Evolutionary conservation across 139 green algal genomes (phyloP).

Genomic region (Chlorella sp.): DNA sequence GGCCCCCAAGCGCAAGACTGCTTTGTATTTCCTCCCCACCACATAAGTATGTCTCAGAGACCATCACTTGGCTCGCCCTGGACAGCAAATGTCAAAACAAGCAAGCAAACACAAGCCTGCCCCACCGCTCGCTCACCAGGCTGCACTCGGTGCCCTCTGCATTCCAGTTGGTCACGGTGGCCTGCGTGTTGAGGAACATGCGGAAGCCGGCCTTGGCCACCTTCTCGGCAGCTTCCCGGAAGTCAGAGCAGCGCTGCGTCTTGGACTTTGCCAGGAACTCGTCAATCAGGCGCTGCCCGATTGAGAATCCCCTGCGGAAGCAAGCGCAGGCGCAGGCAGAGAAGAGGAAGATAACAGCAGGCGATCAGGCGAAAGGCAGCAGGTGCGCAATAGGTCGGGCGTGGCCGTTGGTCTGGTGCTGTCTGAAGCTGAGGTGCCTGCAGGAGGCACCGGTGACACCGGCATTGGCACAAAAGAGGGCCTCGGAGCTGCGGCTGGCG

Average conservation of each 20-base stretch:
- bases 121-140: constrained; percentile 56
- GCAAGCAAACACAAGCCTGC: no score
- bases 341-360: neutral
- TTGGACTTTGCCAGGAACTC: constrained; percentile 95
- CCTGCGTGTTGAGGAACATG: constrained; percentile 93
- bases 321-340: neutral
- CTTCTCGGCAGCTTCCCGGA: constrained; percentile 82
- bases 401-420: no score
- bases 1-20: no score
- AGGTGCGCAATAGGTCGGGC: no score
- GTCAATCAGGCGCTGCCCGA: constrained; percentile 93
- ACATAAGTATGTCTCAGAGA: no score
- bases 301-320: constrained; percentile 88
- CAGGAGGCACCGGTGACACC: neutral
- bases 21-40: no score
- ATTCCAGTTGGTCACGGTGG: constrained; percentile 85
- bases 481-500: neutral
- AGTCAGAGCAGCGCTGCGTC: constrained; percentile 76
- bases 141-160: constrained; percentile 86
- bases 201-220: constrained; percentile 79
- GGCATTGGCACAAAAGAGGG: no score
- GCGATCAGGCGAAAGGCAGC: neutral
- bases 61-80: no score
- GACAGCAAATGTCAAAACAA: no score
- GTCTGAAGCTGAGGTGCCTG: neutral